Conservation (phyloP, 352 stramenopile species). For the Phytophthora pistaciae region DNA sequence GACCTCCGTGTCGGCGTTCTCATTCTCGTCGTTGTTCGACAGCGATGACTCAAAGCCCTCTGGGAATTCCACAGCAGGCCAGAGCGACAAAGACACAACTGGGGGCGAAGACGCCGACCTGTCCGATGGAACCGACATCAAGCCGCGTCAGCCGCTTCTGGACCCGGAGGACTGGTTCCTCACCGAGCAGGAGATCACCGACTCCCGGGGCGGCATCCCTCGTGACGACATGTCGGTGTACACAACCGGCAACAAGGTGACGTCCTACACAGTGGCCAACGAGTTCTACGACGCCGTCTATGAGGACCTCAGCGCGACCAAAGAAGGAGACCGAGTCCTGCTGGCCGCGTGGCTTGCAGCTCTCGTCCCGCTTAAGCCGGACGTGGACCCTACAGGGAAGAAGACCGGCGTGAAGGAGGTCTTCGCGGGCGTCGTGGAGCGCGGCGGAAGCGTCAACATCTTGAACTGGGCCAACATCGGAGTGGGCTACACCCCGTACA, state of each 20-base stretch:
- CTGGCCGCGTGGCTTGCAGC: constrained; percentile 55
- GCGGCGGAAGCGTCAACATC: constrained; percentile 47
- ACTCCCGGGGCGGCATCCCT: constrained; percentile 46
- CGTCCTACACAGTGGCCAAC: constrained; percentile 44
- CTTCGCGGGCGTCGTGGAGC: constrained; percentile 35
- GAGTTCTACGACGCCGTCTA: constrained; percentile 55
- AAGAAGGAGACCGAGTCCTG: constrained; percentile 32
- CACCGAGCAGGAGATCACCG: constrained; percentile 51
- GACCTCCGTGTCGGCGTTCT: constrained; percentile 11
- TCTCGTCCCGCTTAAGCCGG: constrained; percentile 48
- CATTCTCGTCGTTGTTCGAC: constrained; percentile 16
- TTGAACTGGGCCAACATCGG: constrained; percentile 61
- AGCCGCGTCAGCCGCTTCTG: constrained; percentile 45
- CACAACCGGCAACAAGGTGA: constrained; percentile 52
- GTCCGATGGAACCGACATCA: constrained; percentile 19
- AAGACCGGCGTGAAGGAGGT: constrained; percentile 43
- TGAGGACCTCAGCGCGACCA: constrained; percentile 40
- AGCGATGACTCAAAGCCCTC: not conserved
- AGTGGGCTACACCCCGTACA: constrained; percentile 34
- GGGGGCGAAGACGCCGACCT: not conserved
- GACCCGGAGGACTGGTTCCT: constrained; percentile 59
- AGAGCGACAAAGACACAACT: not conserved
- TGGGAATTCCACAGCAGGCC: not conserved
- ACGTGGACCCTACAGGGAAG: constrained; percentile 21
- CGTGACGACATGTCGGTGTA: constrained; percentile 43